phyloP scores from a whole-genome alignment of 768 basidiomycete genomes.

The Trametes cubensis region DNA sequence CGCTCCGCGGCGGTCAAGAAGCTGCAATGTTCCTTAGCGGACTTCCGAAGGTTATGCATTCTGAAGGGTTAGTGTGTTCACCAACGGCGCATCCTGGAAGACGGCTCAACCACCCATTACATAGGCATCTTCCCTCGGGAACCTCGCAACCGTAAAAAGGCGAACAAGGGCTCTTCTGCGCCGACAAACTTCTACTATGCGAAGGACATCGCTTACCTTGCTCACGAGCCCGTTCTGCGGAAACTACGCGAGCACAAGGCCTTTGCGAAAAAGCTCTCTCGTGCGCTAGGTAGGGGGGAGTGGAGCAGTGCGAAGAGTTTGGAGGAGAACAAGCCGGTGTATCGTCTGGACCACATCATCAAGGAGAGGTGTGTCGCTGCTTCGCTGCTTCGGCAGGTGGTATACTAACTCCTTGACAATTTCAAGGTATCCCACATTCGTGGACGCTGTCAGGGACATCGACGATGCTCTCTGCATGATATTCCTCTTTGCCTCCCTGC shows the following conservation, averaged over 20 bases:
- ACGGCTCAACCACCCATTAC: neutral
- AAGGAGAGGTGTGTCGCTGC: conserved; percentile 79
- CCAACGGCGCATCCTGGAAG: neutral
- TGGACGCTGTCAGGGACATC: conserved; percentile 93
- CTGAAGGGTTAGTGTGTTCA: conserved; percentile 73
- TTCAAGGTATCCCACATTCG: conserved; percentile 91
- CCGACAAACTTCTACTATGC: conserved; percentile 98
- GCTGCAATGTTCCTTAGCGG: conserved; percentile 93
- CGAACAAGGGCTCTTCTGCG: conserved; percentile 96
- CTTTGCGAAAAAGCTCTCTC: conserved; percentile 94
- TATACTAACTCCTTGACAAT: neutral
- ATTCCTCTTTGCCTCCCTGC: conserved; percentile 89
- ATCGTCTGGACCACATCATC: conserved; percentile 92
- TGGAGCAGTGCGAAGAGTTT: conserved; percentile 94
- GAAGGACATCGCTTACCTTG: conserved; percentile 96
- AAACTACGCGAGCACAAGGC: conserved; percentile 97
- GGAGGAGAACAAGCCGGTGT: conserved; percentile 91
- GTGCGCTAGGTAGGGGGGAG: conserved; percentile 91
- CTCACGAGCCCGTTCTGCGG: conserved; percentile 92
- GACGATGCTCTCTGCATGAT: conserved; percentile 97
- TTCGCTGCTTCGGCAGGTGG: neutral
- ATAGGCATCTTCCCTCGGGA: conserved; percentile 97
- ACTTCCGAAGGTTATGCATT: conserved; percentile 96
- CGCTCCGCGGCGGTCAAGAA: conserved; percentile 91
- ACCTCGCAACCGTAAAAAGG: conserved; percentile 86